A percentile compares a stretch with the other conserved stretches of the same genome.
These are phyloP conservation scores for Scutellaria baicalensis DNA, from an alignment of 257 asterid genomes.

Conservation along the genomic window DNA sequence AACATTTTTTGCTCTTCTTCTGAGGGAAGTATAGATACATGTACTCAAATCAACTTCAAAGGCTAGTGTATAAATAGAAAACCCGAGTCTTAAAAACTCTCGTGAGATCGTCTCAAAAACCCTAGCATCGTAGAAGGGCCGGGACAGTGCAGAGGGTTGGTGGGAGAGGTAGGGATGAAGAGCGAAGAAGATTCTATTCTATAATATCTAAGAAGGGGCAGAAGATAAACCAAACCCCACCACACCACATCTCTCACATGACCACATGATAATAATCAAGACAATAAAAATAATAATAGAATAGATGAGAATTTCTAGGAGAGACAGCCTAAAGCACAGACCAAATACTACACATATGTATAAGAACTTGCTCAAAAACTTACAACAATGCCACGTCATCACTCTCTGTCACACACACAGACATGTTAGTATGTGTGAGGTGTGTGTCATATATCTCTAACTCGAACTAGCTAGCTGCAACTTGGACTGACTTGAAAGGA, in stretches of 20 bases:
- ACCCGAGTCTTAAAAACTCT: no score
- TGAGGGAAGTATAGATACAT: no score
- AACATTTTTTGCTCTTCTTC: no score
- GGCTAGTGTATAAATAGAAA: no score
- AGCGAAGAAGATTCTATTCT: slow-evolving; percentile 47
- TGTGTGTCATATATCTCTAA: neutral
- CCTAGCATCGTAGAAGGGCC: neutral
- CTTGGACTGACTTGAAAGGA: neutral
- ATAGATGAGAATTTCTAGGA: slow-evolving; percentile 44
- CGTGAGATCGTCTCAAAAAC: no score
- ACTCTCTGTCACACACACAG: neutral
- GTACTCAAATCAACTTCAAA: no score
- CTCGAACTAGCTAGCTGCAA: neutral
- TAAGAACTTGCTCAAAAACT: slow-evolving; percentile 28
- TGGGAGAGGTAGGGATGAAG: no score
- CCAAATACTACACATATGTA: slow-evolving; percentile 22
- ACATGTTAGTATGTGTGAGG: neutral
- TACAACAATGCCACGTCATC: slow-evolving; percentile 14
- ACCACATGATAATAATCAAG: neutral
- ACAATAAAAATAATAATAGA: slow-evolving; percentile 4
- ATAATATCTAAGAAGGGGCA: slow-evolving; percentile 14
- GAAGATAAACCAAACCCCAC: slow-evolving; percentile 31
- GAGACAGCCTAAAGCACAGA: slow-evolving; percentile 68
- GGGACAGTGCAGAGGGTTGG: no score
- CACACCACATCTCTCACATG: neutral